A percentile compares a stretch with the other conserved stretches of the same genome.
Conservation (phyloP, 371 early-diverging fungal genomes). For the Saksenaea vasiformis region DNA sequence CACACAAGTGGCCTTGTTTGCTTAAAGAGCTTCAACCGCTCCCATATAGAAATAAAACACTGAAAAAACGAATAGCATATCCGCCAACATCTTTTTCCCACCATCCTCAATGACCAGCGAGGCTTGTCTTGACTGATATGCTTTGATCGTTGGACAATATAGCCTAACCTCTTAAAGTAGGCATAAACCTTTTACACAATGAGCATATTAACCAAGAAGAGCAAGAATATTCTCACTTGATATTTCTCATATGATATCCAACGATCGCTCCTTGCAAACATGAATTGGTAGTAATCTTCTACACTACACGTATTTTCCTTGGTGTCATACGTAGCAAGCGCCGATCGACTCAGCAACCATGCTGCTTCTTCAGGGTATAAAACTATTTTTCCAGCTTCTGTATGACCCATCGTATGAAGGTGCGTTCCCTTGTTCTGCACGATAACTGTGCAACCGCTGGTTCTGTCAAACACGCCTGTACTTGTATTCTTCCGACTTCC, state of each 20-base stretch:
- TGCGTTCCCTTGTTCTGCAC: constrained; percentile 8
- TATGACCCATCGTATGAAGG: constrained; percentile 17
- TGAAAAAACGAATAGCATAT: neutral
- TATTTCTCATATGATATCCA: constrained; percentile 44
- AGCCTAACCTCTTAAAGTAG: constrained; percentile 56
- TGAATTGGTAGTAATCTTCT: constrained; percentile 24
- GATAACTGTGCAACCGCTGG: constrained; percentile 5
- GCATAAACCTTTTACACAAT: constrained; percentile 33
- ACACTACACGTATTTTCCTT: constrained; percentile 1
- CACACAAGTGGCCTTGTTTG: neutral
- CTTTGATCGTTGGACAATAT: constrained; percentile 30
- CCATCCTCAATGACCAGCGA: neutral
- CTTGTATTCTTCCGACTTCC: constrained; percentile 9
- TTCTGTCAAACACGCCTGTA: constrained; percentile 4
- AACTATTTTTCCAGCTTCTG: constrained; percentile 32
- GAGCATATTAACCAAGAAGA: neutral
- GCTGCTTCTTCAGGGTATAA: constrained; percentile 57
- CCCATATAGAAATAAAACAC: neutral
- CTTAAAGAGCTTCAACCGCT: neutral
- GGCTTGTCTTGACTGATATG: neutral
- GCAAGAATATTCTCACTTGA: constrained; percentile 20
- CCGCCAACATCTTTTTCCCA: neutral
- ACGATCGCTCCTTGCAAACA: constrained; percentile 25
- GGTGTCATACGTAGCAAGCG: constrained; percentile 22
- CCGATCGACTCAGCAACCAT: constrained; percentile 50